These are phyloP conservation scores for Silene latifolia DNA, from an alignment of 148 eudicot species.

Conservation along the genomic window DNA sequence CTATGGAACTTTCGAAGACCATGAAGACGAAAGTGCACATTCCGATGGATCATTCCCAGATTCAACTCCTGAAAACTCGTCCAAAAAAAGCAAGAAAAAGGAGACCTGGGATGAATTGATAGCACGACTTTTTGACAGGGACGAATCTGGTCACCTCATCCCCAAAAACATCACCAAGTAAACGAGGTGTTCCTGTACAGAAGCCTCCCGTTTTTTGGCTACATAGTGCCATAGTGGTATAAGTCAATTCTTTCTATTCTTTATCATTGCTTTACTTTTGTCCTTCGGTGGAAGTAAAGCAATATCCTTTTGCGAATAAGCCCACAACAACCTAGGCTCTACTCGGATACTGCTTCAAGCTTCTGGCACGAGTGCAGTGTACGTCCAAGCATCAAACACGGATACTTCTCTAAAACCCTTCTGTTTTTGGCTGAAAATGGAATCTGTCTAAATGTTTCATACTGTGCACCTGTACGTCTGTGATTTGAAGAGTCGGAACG, in stretches of 20 bases:
- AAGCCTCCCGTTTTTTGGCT: neutral
- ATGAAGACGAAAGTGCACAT: constrained; percentile 37
- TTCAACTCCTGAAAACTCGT: constrained; percentile 37
- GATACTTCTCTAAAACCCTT: no score
- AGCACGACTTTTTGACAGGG: constrained; percentile 71
- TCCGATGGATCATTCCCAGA: constrained; percentile 32
- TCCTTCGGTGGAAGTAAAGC: neutral
- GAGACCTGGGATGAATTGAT: constrained; percentile 81
- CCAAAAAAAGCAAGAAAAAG: constrained; percentile 31
- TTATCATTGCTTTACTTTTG: constrained; percentile 4
- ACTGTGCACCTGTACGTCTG: neutral
- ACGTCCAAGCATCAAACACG: no score
- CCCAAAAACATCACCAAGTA: constrained; percentile 32
- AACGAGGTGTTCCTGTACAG: neutral
- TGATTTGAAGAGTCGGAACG: neutral
- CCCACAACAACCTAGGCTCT: neutral
- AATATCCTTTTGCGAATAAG: neutral
- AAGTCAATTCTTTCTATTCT: constrained; percentile 20
- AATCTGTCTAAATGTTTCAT: neutral
- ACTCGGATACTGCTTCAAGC: neutral
- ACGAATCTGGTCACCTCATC: constrained; percentile 57
- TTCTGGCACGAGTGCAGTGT: no score
- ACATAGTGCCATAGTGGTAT: neutral
- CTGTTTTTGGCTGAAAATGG: neutral
- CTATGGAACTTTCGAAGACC: constrained; percentile 75